These are phyloP conservation scores for Talaromyces sp. DNA, from an alignment of 2,329 filamentous ascomycete genomes.

Conservation along the genomic window DNA sequence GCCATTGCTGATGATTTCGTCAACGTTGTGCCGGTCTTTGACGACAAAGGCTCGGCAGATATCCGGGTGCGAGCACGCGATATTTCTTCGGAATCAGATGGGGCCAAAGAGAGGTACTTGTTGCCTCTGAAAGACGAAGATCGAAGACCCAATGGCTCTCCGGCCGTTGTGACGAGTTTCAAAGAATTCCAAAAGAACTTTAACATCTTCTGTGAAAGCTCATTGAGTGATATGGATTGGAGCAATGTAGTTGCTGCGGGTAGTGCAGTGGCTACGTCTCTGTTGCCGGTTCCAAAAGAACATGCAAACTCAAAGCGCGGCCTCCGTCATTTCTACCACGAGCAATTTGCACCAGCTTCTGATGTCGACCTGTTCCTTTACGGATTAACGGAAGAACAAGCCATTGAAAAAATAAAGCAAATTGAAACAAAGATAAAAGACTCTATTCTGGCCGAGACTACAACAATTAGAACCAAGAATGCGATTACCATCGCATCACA, in stretches of 20 bases:
- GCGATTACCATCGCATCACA: conserved; percentile 80
- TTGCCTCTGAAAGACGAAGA: conserved; percentile 39
- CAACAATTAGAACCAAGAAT: conserved; percentile 78
- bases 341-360: conserved; percentile 72
- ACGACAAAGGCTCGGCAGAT: conserved; percentile 16
- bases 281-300: conserved; percentile 63
- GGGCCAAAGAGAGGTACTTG: conserved; percentile 28
- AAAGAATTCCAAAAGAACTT: conserved; percentile 74
- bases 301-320: conserved; percentile 57
- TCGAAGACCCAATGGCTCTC: conserved; percentile 57
- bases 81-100: conserved; percentile 21
- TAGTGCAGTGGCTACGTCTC: conserved; percentile 71
- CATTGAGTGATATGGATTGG: conserved; percentile 72
- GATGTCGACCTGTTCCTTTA: conserved; percentile 86
- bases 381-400: conserved; percentile 68
- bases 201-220: conserved; percentile 72
- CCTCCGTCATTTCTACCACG: conserved; percentile 69
- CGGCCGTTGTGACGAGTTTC: conserved; percentile 61
- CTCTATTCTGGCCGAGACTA: conserved; percentile 74
- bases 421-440: conserved; percentile 72
- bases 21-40: conserved; percentile 32
- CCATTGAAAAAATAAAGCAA: conserved; percentile 74
- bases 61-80: conserved; percentile 28
- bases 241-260: conserved; percentile 75
- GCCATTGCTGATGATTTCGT: conserved; percentile 23